phyloP scores from a whole-genome alignment of 2,329 filamentous ascomycete genomes.

The Pyrenophora tritici-repentis region DNA sequence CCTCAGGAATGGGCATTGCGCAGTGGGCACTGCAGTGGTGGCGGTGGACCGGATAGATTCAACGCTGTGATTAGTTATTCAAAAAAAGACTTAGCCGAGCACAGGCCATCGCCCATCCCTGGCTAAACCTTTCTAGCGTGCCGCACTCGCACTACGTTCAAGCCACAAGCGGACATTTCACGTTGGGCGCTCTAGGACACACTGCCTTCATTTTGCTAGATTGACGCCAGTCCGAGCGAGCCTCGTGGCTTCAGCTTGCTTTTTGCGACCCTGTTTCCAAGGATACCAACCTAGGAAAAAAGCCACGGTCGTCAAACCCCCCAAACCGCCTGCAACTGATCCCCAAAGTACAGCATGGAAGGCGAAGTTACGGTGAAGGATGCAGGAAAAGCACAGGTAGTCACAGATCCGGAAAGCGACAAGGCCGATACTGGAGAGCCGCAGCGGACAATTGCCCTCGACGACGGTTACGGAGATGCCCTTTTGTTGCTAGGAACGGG shows the following conservation, averaged over 20 bases:
- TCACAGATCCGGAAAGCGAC: conserved; percentile 1
- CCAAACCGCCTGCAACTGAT: neutral
- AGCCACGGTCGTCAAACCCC: neutral
- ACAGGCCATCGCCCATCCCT: neutral
- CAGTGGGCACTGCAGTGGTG: neutral
- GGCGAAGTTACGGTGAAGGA: neutral
- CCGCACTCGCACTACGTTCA: conserved; percentile 4
- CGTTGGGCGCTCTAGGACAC: conserved; percentile 1
- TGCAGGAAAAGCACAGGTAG: neutral
- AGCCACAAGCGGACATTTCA: conserved; percentile 9
- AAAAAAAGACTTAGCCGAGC: too few relatives aligned
- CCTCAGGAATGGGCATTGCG: neutral
- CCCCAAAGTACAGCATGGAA: neutral
- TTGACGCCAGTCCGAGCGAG: conserved; percentile 1
- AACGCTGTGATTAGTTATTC: neutral
- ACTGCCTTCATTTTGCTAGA: neutral
- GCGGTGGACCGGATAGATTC: neutral
- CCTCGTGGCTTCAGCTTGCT: conserved; percentile 12
- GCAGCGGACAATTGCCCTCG: conserved; percentile 11
- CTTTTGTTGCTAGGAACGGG: conserved; percentile 12
- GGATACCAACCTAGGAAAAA: too few relatives aligned
- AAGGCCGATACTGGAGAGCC: conserved; percentile 4
- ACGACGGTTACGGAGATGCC: conserved; percentile 15
- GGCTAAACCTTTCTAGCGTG: neutral
- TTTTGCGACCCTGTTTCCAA: conserved; percentile 8